These are phyloP conservation scores for Blastomyces gilchristii DNA, from an alignment of 2,329 filamentous ascomycete species.

Conservation along the genomic window DNA sequence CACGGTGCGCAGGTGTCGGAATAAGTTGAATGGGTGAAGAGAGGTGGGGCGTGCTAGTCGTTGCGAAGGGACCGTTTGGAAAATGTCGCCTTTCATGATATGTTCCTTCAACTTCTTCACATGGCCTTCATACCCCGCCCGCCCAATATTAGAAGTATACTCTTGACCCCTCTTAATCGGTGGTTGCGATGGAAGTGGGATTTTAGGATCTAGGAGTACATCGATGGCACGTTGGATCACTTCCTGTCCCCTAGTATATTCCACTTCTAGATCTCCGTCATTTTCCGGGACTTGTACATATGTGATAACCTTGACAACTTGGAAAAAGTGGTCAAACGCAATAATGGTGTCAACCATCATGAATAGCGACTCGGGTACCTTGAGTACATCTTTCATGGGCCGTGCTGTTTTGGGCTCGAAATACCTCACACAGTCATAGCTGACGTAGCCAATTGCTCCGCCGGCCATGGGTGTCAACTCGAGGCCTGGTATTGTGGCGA, in stretches of 20 bases:
- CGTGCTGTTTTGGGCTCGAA: slow-evolving; percentile 95
- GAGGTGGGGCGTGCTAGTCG: slow-evolving; percentile 80
- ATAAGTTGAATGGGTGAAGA: slow-evolving; percentile 96
- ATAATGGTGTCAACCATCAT: slow-evolving; percentile 95
- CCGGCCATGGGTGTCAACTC: slow-evolving; percentile 77
- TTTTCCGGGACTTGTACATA: slow-evolving; percentile 63
- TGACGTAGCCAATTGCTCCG: slow-evolving; percentile 90
- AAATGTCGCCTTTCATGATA: slow-evolving; percentile 86
- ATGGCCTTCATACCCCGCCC: slow-evolving; percentile 78
- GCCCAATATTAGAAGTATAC: slow-evolving; percentile 87
- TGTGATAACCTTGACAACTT: slow-evolving; percentile 84
- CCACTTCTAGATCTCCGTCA: slow-evolving; percentile 49
- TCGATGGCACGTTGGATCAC: slow-evolving; percentile 58
- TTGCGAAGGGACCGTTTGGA: slow-evolving; percentile 93
- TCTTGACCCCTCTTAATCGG: slow-evolving; percentile 63
- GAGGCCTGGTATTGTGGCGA: slow-evolving; percentile 73
- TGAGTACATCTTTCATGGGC: slow-evolving; percentile 74
- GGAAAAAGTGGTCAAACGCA: slow-evolving; percentile 89
- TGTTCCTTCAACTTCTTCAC: slow-evolving; percentile 80
- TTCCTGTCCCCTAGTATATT: slow-evolving; percentile 58
- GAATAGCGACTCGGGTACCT: slow-evolving; percentile 87
- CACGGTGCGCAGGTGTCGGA: slow-evolving; percentile 88
- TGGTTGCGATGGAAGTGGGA: slow-evolving; percentile 64
- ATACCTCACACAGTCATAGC: slow-evolving; percentile 94
- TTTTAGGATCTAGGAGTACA: slow-evolving; percentile 62